phyloP scores from a whole-genome alignment of 129 eudicot species.

The Heracleum sosnowskyi region DNA sequence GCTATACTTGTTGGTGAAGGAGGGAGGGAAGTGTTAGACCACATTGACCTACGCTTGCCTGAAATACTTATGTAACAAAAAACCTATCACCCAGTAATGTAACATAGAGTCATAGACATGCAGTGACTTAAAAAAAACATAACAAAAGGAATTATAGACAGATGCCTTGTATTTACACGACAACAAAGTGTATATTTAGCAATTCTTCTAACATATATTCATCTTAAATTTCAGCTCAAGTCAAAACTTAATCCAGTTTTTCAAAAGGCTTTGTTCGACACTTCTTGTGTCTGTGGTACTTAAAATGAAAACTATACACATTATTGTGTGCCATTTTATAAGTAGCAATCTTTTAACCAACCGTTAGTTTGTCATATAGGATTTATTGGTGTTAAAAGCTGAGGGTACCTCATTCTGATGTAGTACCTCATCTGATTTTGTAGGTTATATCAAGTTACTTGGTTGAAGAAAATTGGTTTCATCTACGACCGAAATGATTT shows the following conservation, averaged over 20 bases:
- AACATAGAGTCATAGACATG: neutral
- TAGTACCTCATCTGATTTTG: slow-evolving; percentile 38
- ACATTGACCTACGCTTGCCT: neutral
- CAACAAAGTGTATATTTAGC: neutral
- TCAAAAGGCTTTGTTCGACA: neutral
- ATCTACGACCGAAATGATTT: slow-evolving; percentile 71
- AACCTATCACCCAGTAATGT: neutral
- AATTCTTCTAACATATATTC: neutral
- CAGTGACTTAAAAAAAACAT: neutral
- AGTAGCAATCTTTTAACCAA: neutral
- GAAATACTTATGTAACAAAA: neutral
- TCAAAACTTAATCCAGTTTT: neutral
- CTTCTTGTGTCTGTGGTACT: neutral
- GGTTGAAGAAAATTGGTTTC: slow-evolving; percentile 91
- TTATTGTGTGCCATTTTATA: neutral
- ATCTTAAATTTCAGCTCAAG: neutral
- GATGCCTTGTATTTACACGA: neutral
- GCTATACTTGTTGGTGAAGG: neutral
- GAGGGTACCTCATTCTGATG: slow-evolving; percentile 33
- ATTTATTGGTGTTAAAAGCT: slow-evolving; percentile 4
- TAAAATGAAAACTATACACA: neutral
- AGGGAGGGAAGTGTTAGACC: neutral
- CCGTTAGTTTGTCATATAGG: neutral
- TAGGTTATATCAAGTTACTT: slow-evolving; percentile 91
- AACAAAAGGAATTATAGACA: neutral